A percentile compares a stretch with the other conserved stretches of the same genome.
These are phyloP conservation scores for Adansonia grandidieri DNA, from an alignment of 441 rosid species.

Conservation along the genomic window DNA sequence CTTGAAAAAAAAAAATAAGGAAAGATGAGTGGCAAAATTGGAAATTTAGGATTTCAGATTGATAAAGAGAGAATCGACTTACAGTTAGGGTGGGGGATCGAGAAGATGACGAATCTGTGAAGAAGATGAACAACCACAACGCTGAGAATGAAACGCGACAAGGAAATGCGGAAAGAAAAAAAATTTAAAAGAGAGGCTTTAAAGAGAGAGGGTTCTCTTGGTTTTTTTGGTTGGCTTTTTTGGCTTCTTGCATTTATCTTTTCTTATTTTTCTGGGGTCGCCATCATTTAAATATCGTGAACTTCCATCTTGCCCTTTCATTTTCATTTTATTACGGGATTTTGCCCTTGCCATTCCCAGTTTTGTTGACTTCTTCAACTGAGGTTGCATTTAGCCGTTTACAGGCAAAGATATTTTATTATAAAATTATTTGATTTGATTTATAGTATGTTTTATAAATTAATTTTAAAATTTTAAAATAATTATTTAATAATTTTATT, in stretches of 20 bases:
- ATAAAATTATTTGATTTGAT: too few species aligned
- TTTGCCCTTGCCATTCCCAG: conserved; percentile 7
- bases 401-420: too few species aligned
- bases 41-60: conserved; percentile 36
- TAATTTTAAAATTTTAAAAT: too few species aligned
- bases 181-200: not conserved
- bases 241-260: conserved; percentile 32
- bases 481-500: too few species aligned
- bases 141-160: too few species aligned
- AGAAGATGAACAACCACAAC: not conserved
- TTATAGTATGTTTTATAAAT: too few species aligned
- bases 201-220: conserved; percentile 20
- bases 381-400: too few species aligned
- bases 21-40: conserved; percentile 28
- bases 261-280: not conserved
- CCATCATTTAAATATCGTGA: too few species aligned
- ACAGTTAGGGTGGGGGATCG: conserved; percentile 44
- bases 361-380: conserved; percentile 7
- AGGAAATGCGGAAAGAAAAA: not conserved
- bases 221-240: conserved; percentile 30
- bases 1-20: conserved; percentile 12
- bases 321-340: conserved; percentile 13
- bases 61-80: conserved; percentile 33
- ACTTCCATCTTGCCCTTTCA: conserved; percentile 28
- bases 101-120: conserved; percentile 36